Evolutionary conservation across 2,329 filamentous ascomycete genomes (phyloP).

Genomic region (Tolypocladium cylindrosporum): DNA sequence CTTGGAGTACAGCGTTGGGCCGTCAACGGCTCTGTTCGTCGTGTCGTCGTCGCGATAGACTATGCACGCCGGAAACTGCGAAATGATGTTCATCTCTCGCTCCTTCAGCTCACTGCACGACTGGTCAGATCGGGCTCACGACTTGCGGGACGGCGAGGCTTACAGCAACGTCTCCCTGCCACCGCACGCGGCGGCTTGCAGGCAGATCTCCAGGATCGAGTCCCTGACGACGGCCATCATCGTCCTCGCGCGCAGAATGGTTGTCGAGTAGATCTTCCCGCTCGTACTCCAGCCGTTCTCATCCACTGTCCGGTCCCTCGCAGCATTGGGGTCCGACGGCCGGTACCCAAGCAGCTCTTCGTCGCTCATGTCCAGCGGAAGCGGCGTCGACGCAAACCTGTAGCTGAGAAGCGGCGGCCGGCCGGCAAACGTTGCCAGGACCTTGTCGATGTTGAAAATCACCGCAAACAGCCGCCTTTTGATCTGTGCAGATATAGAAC

Average conservation of each 20-base stretch:
- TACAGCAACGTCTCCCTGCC: neutral
- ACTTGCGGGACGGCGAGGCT: neutral
- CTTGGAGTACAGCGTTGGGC: slow-evolving; percentile 25
- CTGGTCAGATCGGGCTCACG: neutral
- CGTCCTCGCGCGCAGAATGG: neutral
- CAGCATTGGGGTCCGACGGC: neutral
- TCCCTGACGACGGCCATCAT: neutral
- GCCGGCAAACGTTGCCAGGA: neutral
- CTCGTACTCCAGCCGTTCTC: neutral
- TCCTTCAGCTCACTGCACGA: neutral
- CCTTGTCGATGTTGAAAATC: neutral
- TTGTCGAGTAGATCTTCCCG: neutral
- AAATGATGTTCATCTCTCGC: neutral
- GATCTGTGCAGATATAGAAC: neutral
- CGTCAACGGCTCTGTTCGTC: neutral
- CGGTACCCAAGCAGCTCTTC: neutral
- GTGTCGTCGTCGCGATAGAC: neutral
- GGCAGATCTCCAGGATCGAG: neutral
- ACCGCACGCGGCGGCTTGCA: neutral
- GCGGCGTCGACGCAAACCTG: neutral
- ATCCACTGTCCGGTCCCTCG: neutral
- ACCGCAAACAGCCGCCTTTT: neutral
- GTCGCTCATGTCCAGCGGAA: neutral
- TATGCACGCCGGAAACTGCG: neutral
- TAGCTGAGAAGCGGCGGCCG: neutral